Evolutionary conservation across 2,329 filamentous ascomycete genomes (phyloP).

Genomic region (Fusarium nodosum): DNA sequence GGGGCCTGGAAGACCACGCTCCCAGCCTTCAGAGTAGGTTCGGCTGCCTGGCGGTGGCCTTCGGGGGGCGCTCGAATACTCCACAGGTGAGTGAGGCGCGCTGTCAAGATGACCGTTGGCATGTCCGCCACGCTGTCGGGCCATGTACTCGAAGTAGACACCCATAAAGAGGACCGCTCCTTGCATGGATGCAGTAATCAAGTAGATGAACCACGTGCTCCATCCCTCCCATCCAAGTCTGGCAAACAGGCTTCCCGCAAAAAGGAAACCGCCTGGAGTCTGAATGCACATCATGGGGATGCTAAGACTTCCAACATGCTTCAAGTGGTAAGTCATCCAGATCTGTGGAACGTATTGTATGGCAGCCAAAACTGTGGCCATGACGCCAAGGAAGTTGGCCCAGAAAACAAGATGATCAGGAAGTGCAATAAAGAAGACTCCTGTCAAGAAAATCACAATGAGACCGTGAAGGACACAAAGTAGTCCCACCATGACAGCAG

Average conservation of each 20-base stretch:
- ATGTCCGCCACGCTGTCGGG: conserved; percentile 53
- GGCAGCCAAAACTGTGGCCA: conserved; percentile 81
- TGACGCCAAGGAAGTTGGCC: conserved; percentile 88
- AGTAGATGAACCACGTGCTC: conserved; percentile 95
- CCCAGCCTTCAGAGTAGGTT: conserved; percentile 65
- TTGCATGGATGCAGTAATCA: conserved; percentile 88
- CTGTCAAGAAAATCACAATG: conserved; percentile 75
- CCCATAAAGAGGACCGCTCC: conserved; percentile 84
- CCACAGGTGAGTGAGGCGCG: conserved; percentile 50
- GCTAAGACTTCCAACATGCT: conserved; percentile 90
- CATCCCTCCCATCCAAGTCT: conserved; percentile 86
- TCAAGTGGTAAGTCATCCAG: conserved; percentile 86
- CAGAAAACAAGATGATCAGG: conserved; percentile 77
- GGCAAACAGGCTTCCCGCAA: conserved; percentile 84
- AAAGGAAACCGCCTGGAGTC: conserved; percentile 91
- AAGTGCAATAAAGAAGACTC: conserved; percentile 73
- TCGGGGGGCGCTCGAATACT: conserved; percentile 48
- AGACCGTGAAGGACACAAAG: conserved; percentile 82
- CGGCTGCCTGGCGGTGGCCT: conserved; percentile 57
- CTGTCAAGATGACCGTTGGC: conserved; percentile 43
- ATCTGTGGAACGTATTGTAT: conserved; percentile 98
- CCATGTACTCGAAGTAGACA: conserved; percentile 77
- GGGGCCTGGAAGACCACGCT: conserved; percentile 64
- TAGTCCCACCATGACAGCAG: conserved; percentile 80
- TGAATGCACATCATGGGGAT: conserved; percentile 99